Base-by-base conservation (phyloP, 75 land plant species). In the Cupressus sempervirens region DNA sequence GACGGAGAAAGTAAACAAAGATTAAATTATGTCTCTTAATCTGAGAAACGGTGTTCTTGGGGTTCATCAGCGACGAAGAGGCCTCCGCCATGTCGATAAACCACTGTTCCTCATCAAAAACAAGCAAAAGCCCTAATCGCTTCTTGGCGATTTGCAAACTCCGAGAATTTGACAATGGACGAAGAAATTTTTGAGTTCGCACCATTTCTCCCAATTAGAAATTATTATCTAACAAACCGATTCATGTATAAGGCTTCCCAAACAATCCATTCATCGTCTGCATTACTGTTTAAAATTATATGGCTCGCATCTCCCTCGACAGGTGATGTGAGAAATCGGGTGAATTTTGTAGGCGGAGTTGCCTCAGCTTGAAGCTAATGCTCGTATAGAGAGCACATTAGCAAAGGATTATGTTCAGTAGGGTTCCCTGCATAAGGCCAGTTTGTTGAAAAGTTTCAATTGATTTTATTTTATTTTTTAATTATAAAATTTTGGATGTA, bases 131-230 rank as follows among this genome's bases (percentile, higher is more conserved):
- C 13, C 53, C 53, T 13, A 50, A 11, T 50, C 53, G 12, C 53
- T 50, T 2, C 53, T 12, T 50, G 15, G 53, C 4, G 83, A 97
- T 96, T 94, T 94, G 97, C 92, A 97, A 85, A 4, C 86, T 92
- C 86, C 93, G 96, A 82, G 97, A 96, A 80, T 92, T 92, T 76
- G 91, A 90, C 79, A 95, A 86, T 83, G 91, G 94, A 26, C 93
- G 91, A 84, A 95, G 83, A 83, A 97, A 89, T 18, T 97, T 96
- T 14, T 96, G 99, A 84, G 90, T 96, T 83, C 94, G 98, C 94
- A 95, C 86, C 97, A 95, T 95, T 75, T 96, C 97, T 82, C 98
- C 90, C 26, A 95, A 73, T 86, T 93, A 94, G 84, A 94, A 90
- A 87, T 95, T 95, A 45, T 88, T 79, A 65, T 93, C 94, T 68